phyloP scores from a whole-genome alignment of 495 filamentous ascomycete genomes.

The Cercophora newfieldiana region DNA sequence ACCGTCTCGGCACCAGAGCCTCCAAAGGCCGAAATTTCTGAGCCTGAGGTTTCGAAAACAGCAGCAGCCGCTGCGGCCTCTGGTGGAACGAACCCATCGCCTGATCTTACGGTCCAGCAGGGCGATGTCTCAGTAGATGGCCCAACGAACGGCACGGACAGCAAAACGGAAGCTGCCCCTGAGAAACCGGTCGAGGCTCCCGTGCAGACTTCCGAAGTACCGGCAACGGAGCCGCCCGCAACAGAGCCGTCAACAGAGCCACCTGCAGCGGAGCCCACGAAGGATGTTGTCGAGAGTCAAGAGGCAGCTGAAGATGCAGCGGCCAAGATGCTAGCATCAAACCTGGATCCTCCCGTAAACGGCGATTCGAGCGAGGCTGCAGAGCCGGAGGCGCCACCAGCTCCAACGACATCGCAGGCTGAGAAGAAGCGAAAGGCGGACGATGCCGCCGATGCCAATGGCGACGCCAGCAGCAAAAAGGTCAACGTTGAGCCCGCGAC shows the following conservation, averaged over 20 bases:
- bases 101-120: neutral
- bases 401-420: slow-evolving; percentile 2
- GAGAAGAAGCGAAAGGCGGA: slow-evolving; percentile 13
- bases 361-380: slow-evolving; percentile 19
- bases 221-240: neutral
- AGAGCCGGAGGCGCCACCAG: slow-evolving; percentile 23
- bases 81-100: neutral
- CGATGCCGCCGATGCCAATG: slow-evolving; percentile 4
- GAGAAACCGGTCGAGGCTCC: slow-evolving; percentile 9
- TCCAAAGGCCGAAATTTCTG: neutral
- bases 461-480: slow-evolving; percentile 5
- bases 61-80: neutral
- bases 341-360: slow-evolving; percentile 6
- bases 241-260: neutral
- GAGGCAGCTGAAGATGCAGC: slow-evolving; percentile 9
- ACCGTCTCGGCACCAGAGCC: neutral
- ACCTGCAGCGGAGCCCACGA: neutral
- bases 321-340: slow-evolving; percentile 13
- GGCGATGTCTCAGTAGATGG: neutral
- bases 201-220: slow-evolving; percentile 9
- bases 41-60: neutral
- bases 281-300: neutral
- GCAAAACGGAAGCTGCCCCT: slow-evolving; percentile 9
- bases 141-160: slow-evolving; percentile 3
- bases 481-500: neutral